Conservation (phyloP, 1,284 basidiomycete species). For the Phaffia rhodozyma region DNA sequence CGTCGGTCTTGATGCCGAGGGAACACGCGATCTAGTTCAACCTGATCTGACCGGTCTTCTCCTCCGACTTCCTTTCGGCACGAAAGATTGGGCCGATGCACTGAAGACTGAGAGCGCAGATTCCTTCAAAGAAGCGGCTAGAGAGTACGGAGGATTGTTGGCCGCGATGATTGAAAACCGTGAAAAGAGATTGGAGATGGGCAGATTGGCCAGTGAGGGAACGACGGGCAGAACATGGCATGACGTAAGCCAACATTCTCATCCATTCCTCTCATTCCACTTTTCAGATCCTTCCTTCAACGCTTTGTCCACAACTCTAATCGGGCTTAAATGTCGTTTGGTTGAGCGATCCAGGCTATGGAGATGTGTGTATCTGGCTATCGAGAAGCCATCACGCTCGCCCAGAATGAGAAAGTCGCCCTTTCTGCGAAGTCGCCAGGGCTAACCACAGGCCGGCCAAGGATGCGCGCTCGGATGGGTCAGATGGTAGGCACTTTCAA, state of each 20-base stretch:
- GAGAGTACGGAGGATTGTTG: slow-evolving; percentile 39
- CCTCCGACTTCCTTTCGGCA: slow-evolving; percentile 28
- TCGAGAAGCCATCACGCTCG: slow-evolving; percentile 33
- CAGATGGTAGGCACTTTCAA: slow-evolving; percentile 9
- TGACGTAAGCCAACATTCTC: slow-evolving; percentile 32
- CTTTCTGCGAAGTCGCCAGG: slow-evolving; percentile 20
- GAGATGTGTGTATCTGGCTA: slow-evolving; percentile 42
- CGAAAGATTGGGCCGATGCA: slow-evolving; percentile 29
- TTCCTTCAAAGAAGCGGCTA: slow-evolving; percentile 33
- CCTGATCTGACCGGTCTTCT: slow-evolving; percentile 40
- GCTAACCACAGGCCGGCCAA: slow-evolving; percentile 22
- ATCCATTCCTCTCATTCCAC: neutral
- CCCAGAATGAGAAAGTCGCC: slow-evolving; percentile 4
- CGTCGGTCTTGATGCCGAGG: slow-evolving; percentile 45
- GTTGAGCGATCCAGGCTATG: neutral
- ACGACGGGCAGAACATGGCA: slow-evolving; percentile 41
- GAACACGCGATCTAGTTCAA: slow-evolving; percentile 45
- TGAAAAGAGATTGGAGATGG: slow-evolving; percentile 36
- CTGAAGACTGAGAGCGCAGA: slow-evolving; percentile 29
- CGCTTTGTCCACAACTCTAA: neutral
- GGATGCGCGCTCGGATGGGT: slow-evolving; percentile 20
- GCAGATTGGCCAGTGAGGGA: slow-evolving; percentile 33
- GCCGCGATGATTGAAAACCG: slow-evolving; percentile 32
- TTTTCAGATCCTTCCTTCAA: neutral
- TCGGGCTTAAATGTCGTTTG: neutral